Conservation (phyloP, 768 basidiomycete genomes). For the Tulasnella sp. region DNA sequence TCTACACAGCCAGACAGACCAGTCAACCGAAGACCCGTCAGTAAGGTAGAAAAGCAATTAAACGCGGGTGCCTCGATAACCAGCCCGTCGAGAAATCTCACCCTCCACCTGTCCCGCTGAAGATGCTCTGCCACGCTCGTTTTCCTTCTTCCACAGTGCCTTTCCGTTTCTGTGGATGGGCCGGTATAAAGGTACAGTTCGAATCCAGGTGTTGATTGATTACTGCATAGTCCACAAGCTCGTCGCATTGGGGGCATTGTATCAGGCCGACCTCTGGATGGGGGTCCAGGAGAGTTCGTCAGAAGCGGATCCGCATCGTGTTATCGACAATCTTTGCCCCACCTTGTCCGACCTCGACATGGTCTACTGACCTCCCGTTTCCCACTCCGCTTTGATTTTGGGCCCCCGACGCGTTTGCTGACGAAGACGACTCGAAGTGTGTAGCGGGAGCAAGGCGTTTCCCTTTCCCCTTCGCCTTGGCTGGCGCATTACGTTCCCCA, state of each 20-base stretch:
- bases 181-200: neutral
- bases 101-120: neutral
- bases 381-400: neutral
- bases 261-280: neutral
- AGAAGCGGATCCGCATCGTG: neutral
- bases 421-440: neutral
- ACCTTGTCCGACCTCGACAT: neutral
- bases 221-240: conserved; percentile 5
- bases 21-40: neutral
- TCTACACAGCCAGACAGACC: neutral
- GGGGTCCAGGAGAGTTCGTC: neutral
- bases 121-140: conserved; percentile 17
- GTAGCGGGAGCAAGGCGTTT: neutral
- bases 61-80: neutral
- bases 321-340: neutral
- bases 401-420: neutral
- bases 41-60: neutral
- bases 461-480: neutral
- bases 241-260: conserved; percentile 18
- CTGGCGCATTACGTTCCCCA: neutral
- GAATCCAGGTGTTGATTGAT: conserved; percentile 17
- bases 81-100: neutral
- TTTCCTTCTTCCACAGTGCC: neutral
- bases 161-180: neutral
- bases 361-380: neutral